Conservation (phyloP, 2,329 filamentous ascomycete genomes). For the Ophiosphaerella korrae region DNA sequence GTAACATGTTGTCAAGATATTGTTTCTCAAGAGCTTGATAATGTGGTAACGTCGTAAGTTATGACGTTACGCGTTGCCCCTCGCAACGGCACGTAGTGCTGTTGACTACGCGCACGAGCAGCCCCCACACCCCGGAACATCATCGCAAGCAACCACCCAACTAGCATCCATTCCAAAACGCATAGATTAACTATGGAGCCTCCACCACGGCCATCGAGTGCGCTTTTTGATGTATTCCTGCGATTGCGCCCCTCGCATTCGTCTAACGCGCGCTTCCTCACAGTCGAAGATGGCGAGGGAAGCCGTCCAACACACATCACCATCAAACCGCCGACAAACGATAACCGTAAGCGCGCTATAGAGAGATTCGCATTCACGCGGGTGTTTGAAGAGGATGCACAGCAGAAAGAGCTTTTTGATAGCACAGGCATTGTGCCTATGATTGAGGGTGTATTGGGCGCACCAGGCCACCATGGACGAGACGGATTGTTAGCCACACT, state of each 20-base stretch:
- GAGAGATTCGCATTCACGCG: constrained; percentile 94
- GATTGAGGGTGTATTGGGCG: constrained; percentile 79
- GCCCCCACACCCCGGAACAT: constrained; percentile 3
- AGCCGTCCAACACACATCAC: constrained; percentile 57
- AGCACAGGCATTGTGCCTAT: constrained; percentile 75
- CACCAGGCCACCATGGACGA: constrained; percentile 74
- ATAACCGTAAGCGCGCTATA: constrained; percentile 81
- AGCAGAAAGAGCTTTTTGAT: constrained; percentile 85
- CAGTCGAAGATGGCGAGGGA: constrained; percentile 65
- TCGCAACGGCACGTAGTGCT: constrained; percentile 17
- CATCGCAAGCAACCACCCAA: constrained; percentile 4
- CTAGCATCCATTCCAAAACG: constrained; percentile 2
- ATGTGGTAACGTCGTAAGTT: not conserved
- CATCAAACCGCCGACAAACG: constrained; percentile 71
- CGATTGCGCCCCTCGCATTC: constrained; percentile 65
- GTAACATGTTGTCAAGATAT: too few species aligned
- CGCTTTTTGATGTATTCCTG: constrained; percentile 89
- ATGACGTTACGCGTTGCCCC: constrained; percentile 8
- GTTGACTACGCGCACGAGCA: constrained; percentile 18
- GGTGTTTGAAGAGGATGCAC: constrained; percentile 86
- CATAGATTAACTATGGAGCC: constrained; percentile 42
- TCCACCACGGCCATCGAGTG: constrained; percentile 45
- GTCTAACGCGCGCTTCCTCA: constrained; percentile 67
- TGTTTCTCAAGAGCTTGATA: not conserved
- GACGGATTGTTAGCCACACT: constrained; percentile 91